Evolutionary conservation across 179 eudicot genomes (phyloP), one percentile per base, ranked within the genome.

Genomic region (Amaranthus tricolor): DNA sequence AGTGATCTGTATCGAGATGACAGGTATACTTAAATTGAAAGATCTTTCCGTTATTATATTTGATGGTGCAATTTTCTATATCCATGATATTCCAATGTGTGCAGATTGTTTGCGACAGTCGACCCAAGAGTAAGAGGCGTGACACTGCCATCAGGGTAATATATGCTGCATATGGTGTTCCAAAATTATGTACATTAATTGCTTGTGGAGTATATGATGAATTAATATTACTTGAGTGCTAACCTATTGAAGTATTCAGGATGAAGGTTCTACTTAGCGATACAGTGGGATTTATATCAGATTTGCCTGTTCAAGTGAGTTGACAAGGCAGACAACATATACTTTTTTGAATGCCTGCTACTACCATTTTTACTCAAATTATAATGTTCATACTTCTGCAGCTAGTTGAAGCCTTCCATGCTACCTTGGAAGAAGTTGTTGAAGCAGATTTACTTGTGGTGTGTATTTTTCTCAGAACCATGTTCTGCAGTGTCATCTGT

Each of bases 381-480:
- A 21, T 24, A 31, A 67, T 57, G 12, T 70, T 31, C 24, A 19
- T 77, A 15, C 19, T 62, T 47, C 65, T 79, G 79, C 86, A 92
- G 97, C 80, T 95, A 68, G 90, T 95, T 65, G 97, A 95, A 84
- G 96, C 99, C 70, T 95, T 95, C 84, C 95, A 93, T 84, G 97
- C 99, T 62, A 95, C 99, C 73, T 82, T 95, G 89, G 97, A 95
- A 84, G 97, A 92, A 89, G 99, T 95, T 78, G 91, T 84, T 60
- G 97, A 92, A 81, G 97, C 99, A 74, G 99, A 95, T 73, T 86
- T 95, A 78, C 95, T 95, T 60, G 96, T 95, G 97, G 99, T 90
- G 85, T 56, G 87, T 62, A 57, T 62, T 17, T 20, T 19, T 58
- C 19, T 63, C n/a, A 55, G 70, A 65, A 9, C 74, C 70, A 4